Percentiles rank a stretch among this genome's conserved stretches.
phyloP scores from a whole-genome alignment of 768 basidiomycete genomes.

The Tylopilus sp. region DNA sequence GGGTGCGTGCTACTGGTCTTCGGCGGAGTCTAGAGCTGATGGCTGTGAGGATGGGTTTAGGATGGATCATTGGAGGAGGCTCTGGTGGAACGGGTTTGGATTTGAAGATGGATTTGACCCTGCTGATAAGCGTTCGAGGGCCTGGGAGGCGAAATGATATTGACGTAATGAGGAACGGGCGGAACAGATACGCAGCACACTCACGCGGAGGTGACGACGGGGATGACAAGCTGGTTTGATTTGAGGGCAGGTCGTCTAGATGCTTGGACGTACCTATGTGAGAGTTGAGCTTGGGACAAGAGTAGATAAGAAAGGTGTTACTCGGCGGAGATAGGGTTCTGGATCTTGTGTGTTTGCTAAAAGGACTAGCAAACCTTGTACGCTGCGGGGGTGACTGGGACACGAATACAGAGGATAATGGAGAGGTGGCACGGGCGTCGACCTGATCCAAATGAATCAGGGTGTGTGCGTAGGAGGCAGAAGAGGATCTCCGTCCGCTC shows the following conservation, averaged over 20 bases:
- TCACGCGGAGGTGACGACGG: neutral
- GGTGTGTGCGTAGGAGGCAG: neutral
- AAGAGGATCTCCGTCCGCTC: slow-evolving; percentile 8
- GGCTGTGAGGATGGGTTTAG: slow-evolving; percentile 12
- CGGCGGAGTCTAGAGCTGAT: slow-evolving; percentile 16
- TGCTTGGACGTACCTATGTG: slow-evolving; percentile 5
- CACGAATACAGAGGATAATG: neutral
- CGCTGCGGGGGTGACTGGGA: slow-evolving; percentile 4
- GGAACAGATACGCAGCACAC: neutral
- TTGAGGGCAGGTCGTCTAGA: neutral
- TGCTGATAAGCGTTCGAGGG: slow-evolving; percentile 13
- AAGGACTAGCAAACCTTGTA: slow-evolving; percentile 14
- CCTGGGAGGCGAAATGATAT: too few species aligned
- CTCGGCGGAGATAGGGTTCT: slow-evolving; percentile 14
- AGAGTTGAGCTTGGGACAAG: neutral
- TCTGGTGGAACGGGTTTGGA: slow-evolving; percentile 10
- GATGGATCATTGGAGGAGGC: neutral
- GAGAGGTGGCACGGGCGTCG: neutral
- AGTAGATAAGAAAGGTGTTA: slow-evolving; percentile 1
- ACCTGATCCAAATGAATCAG: neutral
- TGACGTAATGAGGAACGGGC: neutral
- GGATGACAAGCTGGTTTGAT: neutral
- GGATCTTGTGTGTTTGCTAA: slow-evolving; percentile 16
- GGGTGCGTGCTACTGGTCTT: slow-evolving; percentile 32
- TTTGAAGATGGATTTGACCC: slow-evolving; percentile 22